A percentile compares a stretch with the other conserved stretches of the same genome.
These are phyloP conservation scores for Penicillium expansum DNA, from an alignment of 2,329 filamentous ascomycete species.

Conservation along the genomic window DNA sequence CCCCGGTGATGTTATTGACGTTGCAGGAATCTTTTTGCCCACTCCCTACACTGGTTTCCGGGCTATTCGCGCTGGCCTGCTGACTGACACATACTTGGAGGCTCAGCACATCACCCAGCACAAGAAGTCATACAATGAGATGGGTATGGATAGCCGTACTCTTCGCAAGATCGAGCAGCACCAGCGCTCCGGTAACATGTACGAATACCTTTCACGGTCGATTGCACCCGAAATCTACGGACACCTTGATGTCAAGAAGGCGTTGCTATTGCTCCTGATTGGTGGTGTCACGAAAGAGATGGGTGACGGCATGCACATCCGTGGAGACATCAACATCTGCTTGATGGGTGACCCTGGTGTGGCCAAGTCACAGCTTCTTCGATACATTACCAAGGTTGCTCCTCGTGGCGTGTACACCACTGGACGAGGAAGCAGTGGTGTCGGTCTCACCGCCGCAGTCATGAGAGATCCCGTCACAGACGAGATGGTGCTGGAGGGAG, in stretches of 20 bases:
- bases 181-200: constrained; percentile 82
- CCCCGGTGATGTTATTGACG: constrained; percentile 89
- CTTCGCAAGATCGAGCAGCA: constrained; percentile 82
- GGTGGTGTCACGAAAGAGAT: constrained; percentile 96
- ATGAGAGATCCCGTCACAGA: constrained; percentile 77
- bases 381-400: constrained; percentile 97
- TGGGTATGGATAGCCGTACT: constrained; percentile 76
- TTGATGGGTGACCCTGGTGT: constrained; percentile 99
- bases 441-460: constrained; percentile 77
- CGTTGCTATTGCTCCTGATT: constrained; percentile 88
- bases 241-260: constrained; percentile 96
- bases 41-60: constrained; percentile 99
- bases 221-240: constrained; percentile 98
- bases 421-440: constrained; percentile 75
- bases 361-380: constrained; percentile 95
- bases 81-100: constrained; percentile 96
- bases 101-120: constrained; percentile 91
- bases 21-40: constrained; percentile 92
- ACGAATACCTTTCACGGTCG: constrained; percentile 91
- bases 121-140: constrained; percentile 96
- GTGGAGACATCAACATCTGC: constrained; percentile 98
- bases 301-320: constrained; percentile 97
- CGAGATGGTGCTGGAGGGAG: constrained; percentile 76
- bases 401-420: constrained; percentile 86
- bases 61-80: constrained; percentile 90